Conservation (phyloP, 495 filamentous ascomycete species). For the Aspergillus conjunctus region DNA sequence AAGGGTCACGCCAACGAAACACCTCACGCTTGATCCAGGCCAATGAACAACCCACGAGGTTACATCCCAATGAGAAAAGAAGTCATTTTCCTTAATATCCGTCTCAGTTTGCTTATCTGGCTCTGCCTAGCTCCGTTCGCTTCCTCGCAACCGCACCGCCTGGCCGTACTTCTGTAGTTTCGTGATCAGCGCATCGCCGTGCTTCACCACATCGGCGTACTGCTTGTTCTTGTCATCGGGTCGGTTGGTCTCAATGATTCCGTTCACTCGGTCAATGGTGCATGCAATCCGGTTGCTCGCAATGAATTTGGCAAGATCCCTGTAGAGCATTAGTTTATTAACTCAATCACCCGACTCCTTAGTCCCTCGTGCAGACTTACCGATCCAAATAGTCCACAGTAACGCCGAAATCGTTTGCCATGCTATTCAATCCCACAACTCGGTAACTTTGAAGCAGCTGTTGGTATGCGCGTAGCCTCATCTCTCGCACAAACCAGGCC, state of each 20-base stretch:
- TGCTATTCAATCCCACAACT: slow-evolving; percentile 91
- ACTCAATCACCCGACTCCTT: neutral
- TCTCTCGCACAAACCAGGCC: slow-evolving; percentile 95
- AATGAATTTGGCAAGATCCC: slow-evolving; percentile 96
- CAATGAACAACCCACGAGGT: slow-evolving; percentile 6
- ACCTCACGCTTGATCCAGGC: neutral
- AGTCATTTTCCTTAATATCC: slow-evolving; percentile 4
- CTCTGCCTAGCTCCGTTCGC: slow-evolving; percentile 73
- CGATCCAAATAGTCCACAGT: slow-evolving; percentile 94
- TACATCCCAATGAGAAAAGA: slow-evolving; percentile 2
- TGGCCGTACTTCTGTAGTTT: slow-evolving; percentile 99
- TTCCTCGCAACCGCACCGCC: slow-evolving; percentile 89
- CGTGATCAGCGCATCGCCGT: slow-evolving; percentile 94
- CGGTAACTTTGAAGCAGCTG: slow-evolving; percentile 97
- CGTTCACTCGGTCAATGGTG: slow-evolving; percentile 96
- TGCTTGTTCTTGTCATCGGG: slow-evolving; percentile 99
- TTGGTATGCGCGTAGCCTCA: slow-evolving; percentile 92
- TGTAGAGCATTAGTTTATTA: slow-evolving; percentile 37
- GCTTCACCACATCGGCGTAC: slow-evolving; percentile 94
- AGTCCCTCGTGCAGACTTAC: slow-evolving; percentile 47
- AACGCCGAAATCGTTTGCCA: slow-evolving; percentile 95
- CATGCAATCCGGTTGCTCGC: slow-evolving; percentile 90
- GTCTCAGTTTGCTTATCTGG: slow-evolving; percentile 30
- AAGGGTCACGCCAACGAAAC: slow-evolving; percentile 20
- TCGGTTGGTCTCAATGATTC: slow-evolving; percentile 95